Percentiles rank a stretch among this genome's conserved stretches.
Evolutionary conservation across 371 early-diverging fungal species (phyloP).

Genomic region (Paraphysoderma sedebokerense): DNA sequence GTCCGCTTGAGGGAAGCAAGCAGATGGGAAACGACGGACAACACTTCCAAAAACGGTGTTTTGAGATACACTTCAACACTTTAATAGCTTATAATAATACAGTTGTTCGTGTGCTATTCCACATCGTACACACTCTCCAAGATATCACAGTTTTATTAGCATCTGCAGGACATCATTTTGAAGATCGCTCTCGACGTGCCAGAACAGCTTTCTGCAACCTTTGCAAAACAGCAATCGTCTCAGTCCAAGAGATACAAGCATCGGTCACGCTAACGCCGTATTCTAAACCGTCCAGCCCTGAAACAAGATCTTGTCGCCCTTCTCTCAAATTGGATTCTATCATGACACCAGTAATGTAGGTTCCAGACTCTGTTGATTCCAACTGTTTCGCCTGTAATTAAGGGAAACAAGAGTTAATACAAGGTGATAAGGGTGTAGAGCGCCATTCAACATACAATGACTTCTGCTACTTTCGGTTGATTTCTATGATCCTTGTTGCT

Average conservation of each 20-base stretch:
- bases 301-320: slow-evolving; percentile 52
- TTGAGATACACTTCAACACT: too few relatives aligned
- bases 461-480: slow-evolving; percentile 61
- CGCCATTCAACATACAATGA: slow-evolving; percentile 33
- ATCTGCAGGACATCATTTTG: too few relatives aligned
- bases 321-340: slow-evolving; percentile 78
- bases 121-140: too few relatives aligned
- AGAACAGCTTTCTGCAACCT: slow-evolving; percentile 48
- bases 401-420: too few relatives aligned
- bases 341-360: slow-evolving; percentile 59
- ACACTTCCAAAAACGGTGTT: too few relatives aligned
- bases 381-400: not conserved
- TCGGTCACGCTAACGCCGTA: slow-evolving; percentile 76
- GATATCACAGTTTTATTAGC: too few relatives aligned
- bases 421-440: too few relatives aligned
- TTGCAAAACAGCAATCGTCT: slow-evolving; percentile 47
- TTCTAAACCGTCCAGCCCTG: slow-evolving; percentile 39
- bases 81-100: too few relatives aligned
- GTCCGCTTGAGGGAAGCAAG: too few relatives aligned
- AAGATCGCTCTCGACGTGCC: too few relatives aligned
- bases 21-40: too few relatives aligned
- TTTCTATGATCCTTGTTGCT: slow-evolving; percentile 52
- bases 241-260: slow-evolving; percentile 64
- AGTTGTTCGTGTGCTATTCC: too few relatives aligned
- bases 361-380: not conserved